Conservation (phyloP, 2,329 filamentous ascomycete genomes). For the Gremmenia infestans region DNA sequence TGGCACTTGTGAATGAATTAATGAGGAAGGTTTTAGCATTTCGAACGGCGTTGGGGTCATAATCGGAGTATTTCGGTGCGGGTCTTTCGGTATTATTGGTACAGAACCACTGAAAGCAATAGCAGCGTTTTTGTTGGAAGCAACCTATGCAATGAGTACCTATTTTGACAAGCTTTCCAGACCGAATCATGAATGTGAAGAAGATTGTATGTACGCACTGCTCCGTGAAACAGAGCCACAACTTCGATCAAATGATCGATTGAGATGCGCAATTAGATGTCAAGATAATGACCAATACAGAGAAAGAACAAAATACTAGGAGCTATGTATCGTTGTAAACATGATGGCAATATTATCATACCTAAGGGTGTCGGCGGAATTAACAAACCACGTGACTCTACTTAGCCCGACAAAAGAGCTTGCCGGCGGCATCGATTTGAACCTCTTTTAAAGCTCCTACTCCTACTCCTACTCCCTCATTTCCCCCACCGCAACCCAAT, state of each 20-base stretch:
- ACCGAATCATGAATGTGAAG: too few species aligned
- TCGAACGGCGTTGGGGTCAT: slow-evolving; percentile 23
- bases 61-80: slow-evolving; percentile 6
- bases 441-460: not conserved
- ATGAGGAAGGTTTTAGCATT: slow-evolving; percentile 15
- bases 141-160: too few species aligned
- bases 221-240: too few species aligned
- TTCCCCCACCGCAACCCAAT: slow-evolving; percentile 25
- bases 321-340: too few species aligned
- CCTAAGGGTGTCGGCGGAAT: too few species aligned
- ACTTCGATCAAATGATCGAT: too few species aligned
- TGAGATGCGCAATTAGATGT: too few species aligned
- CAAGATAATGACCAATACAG: too few species aligned
- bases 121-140: not conserved
- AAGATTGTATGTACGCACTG: too few species aligned
- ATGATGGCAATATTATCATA: too few species aligned
- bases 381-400: slow-evolving; percentile 1
- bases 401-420: not conserved
- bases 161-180: too few species aligned
- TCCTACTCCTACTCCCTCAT: slow-evolving; percentile 13
- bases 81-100: slow-evolving; percentile 1
- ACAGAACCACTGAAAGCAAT: not conserved
- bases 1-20: slow-evolving; percentile 9
- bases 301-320: too few species aligned
- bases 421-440: slow-evolving; percentile 7